Evolutionary conservation across 1,284 basidiomycete species (phyloP).

Genomic region (Microbotryum lychnidis-dioicae): DNA sequence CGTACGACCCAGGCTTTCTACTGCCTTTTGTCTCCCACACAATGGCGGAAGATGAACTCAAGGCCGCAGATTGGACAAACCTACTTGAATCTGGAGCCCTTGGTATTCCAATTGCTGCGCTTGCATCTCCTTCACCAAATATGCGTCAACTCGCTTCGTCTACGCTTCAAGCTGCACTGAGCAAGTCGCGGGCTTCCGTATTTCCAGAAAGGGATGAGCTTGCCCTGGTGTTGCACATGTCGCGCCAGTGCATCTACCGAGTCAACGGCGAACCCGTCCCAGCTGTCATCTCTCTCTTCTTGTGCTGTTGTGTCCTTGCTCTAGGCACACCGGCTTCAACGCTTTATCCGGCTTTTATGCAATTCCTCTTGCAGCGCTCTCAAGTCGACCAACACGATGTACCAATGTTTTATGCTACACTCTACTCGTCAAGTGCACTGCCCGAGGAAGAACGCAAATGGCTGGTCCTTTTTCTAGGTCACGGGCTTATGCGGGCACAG

Average conservation of each 20-base stretch:
- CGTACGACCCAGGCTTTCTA: slow-evolving; percentile 28
- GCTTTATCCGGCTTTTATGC: slow-evolving; percentile 24
- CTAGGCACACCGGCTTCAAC: slow-evolving; percentile 23
- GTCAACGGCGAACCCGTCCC: slow-evolving; percentile 23
- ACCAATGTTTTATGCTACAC: slow-evolving; percentile 29
- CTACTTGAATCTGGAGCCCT: slow-evolving; percentile 25
- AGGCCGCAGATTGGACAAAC: slow-evolving; percentile 24
- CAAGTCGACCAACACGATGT: slow-evolving; percentile 26
- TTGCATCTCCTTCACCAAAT: slow-evolving; percentile 9
- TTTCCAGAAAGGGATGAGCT: slow-evolving; percentile 30
- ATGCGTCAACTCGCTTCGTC: slow-evolving; percentile 13
- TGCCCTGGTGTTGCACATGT: slow-evolving; percentile 20
- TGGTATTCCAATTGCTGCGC: slow-evolving; percentile 12
- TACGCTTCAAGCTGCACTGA: slow-evolving; percentile 5
- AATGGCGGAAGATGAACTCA: slow-evolving; percentile 23
- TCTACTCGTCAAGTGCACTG: slow-evolving; percentile 24
- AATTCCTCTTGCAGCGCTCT: slow-evolving; percentile 29
- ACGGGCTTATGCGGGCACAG: slow-evolving; percentile 26
- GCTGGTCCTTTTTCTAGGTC: slow-evolving; percentile 23
- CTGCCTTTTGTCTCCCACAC: slow-evolving; percentile 13
- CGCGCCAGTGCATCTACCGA: slow-evolving; percentile 22
- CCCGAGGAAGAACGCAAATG: slow-evolving; percentile 23
- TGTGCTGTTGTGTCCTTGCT: slow-evolving; percentile 18
- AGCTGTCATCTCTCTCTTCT: slow-evolving; percentile 28
- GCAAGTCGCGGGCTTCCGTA: slow-evolving; percentile 13